These are phyloP conservation scores for Craspedostauros australis DNA, from an alignment of 108 stramenopile species.

Conservation along the genomic window DNA sequence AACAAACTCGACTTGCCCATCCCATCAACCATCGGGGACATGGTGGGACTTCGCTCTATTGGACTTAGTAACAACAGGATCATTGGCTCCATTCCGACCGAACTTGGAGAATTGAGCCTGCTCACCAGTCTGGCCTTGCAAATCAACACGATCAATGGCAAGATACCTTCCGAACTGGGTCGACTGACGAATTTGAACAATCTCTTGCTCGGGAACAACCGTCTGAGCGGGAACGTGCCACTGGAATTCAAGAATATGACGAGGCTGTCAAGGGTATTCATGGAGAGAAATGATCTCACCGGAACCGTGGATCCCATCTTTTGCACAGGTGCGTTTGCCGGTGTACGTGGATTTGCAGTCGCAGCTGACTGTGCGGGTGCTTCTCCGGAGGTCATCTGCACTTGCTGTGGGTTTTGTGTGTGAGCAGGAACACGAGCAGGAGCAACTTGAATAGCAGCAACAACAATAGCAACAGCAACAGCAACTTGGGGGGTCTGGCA, in stretches of 20 bases:
- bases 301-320: too few species aligned
- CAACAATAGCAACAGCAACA: too few species aligned
- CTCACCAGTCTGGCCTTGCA: conserved; percentile 27
- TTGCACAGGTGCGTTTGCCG: too few species aligned
- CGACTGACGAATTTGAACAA: conserved; percentile 12
- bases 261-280: conserved; percentile 13
- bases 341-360: too few species aligned
- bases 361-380: too few species aligned
- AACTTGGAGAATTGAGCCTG: conserved; percentile 12
- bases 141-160: conserved; percentile 22
- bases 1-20: too few species aligned
- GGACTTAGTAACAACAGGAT: conserved; percentile 29
- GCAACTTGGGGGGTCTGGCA: too few species aligned
- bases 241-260: conserved; percentile 19
- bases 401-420: too few species aligned
- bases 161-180: conserved; percentile 27
- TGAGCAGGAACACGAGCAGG: too few species aligned
- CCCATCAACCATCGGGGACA: too few species aligned
- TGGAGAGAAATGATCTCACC: conserved; percentile 33
- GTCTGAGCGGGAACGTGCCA: conserved; percentile 27
- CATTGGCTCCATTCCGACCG: conserved; percentile 32
- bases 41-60: neutral
- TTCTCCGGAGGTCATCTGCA: too few species aligned
- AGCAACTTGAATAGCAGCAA: too few species aligned
- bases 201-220: conserved; percentile 29